Evolutionary conservation across 352 stramenopile species (phyloP).

Genomic region (Phytophthora tentaculata): DNA sequence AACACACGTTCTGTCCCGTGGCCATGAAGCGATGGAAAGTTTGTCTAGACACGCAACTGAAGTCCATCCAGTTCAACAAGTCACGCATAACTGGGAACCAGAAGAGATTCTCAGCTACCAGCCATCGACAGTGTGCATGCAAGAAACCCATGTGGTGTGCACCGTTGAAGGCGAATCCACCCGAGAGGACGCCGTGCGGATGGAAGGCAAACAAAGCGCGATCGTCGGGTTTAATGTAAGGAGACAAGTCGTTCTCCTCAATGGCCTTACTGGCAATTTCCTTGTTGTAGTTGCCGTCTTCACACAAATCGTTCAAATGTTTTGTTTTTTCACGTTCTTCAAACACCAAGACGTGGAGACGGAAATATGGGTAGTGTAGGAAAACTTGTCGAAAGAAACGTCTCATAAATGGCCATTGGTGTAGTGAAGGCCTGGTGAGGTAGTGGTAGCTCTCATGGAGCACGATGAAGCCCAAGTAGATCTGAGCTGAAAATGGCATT

Average conservation of each 20-base stretch:
- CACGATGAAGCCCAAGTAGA: conserved; percentile 43
- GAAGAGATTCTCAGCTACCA: conserved; percentile 71
- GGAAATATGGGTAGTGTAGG: conserved; percentile 60
- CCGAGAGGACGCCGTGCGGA: conserved; percentile 69
- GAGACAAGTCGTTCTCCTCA: conserved; percentile 21
- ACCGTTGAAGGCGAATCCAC: conserved; percentile 59
- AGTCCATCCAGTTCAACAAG: conserved; percentile 66
- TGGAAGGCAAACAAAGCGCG: conserved; percentile 55
- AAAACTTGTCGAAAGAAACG: conserved; percentile 44
- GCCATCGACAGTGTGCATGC: conserved; percentile 55
- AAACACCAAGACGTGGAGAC: conserved; percentile 47
- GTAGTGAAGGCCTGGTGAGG: conserved; percentile 25
- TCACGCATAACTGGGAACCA: conserved; percentile 66
- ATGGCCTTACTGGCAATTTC: conserved; percentile 11
- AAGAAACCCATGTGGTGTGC: conserved; percentile 56
- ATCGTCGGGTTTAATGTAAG: conserved; percentile 23
- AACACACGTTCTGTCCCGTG: conserved; percentile 59
- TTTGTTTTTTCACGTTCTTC: conserved; percentile 36
- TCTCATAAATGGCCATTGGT: conserved; percentile 54
- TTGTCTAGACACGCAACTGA: conserved; percentile 47
- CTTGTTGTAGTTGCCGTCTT: conserved; percentile 1
- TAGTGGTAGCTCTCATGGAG: conserved; percentile 56
- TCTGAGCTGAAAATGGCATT: conserved; percentile 18
- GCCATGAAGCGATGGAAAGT: conserved; percentile 59
- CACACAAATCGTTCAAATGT: conserved; percentile 7